Evolutionary conservation across 2,329 filamentous ascomycete genomes (phyloP), one percentile per base, ranked within the genome.

Genomic region (Clathrospora elynae): DNA sequence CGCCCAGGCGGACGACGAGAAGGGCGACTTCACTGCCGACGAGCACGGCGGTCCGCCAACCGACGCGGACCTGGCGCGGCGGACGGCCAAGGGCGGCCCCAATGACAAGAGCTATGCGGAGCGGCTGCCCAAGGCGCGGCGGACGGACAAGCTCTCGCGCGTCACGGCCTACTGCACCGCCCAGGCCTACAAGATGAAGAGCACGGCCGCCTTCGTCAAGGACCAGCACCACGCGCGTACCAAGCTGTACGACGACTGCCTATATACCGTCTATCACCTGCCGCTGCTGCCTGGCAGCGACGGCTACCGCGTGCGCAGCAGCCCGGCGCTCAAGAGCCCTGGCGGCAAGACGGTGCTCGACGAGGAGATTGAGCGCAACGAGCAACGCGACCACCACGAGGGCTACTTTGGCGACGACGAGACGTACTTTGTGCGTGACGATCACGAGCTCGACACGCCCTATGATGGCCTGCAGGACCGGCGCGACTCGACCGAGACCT

Each of bases 101-200:
- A 75, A 74, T 40, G 78, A 90, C 39, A 97, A 96, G 76, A 96
- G 88, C 64, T 96, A 96, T 71, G 93, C 93, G 5, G 93, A 99
- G 73, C 82, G 93, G 34, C 72, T 97, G 48, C 90, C 93, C 30
- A 99, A 99, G 72, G 81, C 87, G 14, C 84, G 92, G 64, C 79
- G 93, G 42, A 86, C 88, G 9, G 89, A 96, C 59, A 93, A 93
- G 71, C 76, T 99, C 46, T 86, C 92, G 20, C 81, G 93, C 48
- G 82, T 97, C 40, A 99, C 93, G 43, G 93, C 93, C 8, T 99
- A 97, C 71, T 97, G 92, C 70, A 97, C 90, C 0, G 92, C 93
- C 1, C 89, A 96, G 70, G 88, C 87, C 6, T 97, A 91, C 74
- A 95, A 92, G 73, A 84, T 95, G 73, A 86, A 87, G 59, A 82